Evolutionary conservation across 306 rosid genomes (phyloP), one percentile per base, ranked within the genome.

Genomic region (Prinsepia uniflora): DNA sequence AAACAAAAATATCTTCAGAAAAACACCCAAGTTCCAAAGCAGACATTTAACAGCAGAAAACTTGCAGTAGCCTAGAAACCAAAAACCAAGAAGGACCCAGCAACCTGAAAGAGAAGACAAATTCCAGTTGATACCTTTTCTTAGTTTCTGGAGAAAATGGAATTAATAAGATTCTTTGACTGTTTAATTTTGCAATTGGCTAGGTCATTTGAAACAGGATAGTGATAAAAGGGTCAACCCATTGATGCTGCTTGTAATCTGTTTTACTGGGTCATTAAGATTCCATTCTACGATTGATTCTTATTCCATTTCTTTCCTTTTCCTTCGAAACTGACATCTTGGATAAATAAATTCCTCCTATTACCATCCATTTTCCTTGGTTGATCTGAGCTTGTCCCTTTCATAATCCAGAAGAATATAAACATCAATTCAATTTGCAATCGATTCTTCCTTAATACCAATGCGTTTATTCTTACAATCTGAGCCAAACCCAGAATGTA

Each of bases 401-500:
- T 12, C 49, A 62, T 77, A 54, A 40, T 40, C 58, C 58, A 55
- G 56, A 79, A 69, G 2, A 43, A 19, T 5, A 14, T 55, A 36
- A 48, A 48, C 41, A 46, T 6, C 14, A 48, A 10, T 49, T 67
- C 18, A 10, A 36, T 39, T 8, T 0, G 65, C 48, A 68, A 12
- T 11, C 49, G n/a, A n/a, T 65, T 19, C 63, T 10, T 36, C 39
- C 76, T 56, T 56, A 42, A 79, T 14, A 65, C 17, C 46, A 81
- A 63, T 17, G 47, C 63, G 60, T 45, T 43, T 42, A 60, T 54
- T 22, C 68, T 71, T 10, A 57, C 50, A 72, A 68, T 70, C 76
- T 58, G 48, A 82, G 63, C 73, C 61, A 79, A 80, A 75, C 70
- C 72, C 76, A 77, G 68, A 84, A 81, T 78, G 80, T 47, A 72